Evolutionary conservation across 1,139 yeast genomes (phyloP), one percentile per base, ranked within the genome.

Genomic region (Diutina neorugosa): DNA sequence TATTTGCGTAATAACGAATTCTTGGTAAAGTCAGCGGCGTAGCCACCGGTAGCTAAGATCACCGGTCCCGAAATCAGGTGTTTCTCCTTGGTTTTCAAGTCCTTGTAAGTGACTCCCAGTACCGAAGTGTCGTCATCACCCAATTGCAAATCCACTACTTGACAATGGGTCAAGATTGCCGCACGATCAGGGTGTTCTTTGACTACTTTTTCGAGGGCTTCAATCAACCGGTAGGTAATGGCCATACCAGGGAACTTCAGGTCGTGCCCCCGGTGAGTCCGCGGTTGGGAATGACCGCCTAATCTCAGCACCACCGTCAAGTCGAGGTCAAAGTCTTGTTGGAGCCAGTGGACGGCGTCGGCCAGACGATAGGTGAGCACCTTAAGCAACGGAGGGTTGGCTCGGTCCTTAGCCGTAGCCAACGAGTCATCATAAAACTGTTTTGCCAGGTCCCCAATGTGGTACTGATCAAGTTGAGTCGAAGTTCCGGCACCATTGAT

Each of bases 41-140:
- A 86, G 1, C 96, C 96, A 53, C 96, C 96, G 1, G 95, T 85
- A 41, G 91, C 82, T 69, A 87, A 73, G 42, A 87, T 77, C 2
- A 86, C 87, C 0, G 84, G 83, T 1, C 84, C 84, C 8, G 59
- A 54, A 7, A 76, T 52, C 52, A 69, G 68, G 40, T 60, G 62
- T 53, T 69, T 70, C 47, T 62, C 58, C 57, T 69, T 60, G 66
- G 73, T 58, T 56, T 65, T 64, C 56, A 69, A 67, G 59, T 74
- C 71, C 55, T 69, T 71, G 61, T 74, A 81, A 49, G 69, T 69
- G 4, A 84, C 81, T 4, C 85, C 83, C 7, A 62, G 59, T 1
- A 82, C 74, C 31, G 57, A 55, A 25, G 57, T 56, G 31, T 62
- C 60, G 9, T 58, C 60, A 1, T 65, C 65, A 43, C 69, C 70